These are phyloP conservation scores for Salix purpurea DNA, from an alignment of 345 rosid species.

Conservation along the genomic window DNA sequence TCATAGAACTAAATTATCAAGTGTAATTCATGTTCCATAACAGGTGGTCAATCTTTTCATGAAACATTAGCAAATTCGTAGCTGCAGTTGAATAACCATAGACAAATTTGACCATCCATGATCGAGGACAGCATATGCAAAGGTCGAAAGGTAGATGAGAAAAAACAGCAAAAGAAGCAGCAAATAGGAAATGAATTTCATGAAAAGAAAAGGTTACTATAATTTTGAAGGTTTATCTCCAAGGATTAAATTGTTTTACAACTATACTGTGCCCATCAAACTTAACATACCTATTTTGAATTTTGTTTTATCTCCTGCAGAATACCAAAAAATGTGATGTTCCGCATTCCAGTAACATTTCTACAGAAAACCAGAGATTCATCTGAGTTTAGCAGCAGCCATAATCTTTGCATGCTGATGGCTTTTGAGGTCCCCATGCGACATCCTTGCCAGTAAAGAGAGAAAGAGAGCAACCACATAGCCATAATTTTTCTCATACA, in stretches of 20 bases:
- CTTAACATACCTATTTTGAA: neutral
- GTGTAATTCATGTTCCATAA: neutral
- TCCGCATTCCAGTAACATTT: neutral
- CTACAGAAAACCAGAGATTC: conserved; percentile 5
- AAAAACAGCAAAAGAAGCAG: neutral
- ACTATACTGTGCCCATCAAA: neutral
- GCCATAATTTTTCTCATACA: conserved; percentile 2
- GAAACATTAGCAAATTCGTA: neutral
- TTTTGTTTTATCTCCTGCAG: neutral
- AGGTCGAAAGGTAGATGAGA: neutral
- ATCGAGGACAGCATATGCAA: neutral
- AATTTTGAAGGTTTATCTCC: neutral
- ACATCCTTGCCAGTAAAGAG: neutral
- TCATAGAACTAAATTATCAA: neutral
- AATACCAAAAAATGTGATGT: neutral
- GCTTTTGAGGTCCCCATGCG: neutral
- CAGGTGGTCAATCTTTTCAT: neutral
- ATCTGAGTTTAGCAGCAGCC: neutral
- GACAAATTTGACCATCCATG: neutral
- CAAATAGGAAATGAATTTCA: neutral
- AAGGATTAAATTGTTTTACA: too few relatives aligned
- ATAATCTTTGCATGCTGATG: neutral
- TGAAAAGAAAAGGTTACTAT: neutral
- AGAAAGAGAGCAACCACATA: conserved; percentile 1
- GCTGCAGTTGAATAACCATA: neutral